Percentiles rank a stretch among this genome's conserved stretches.
Evolutionary conservation across 192 early-diverging fungal species (phyloP).

Genomic region (Thamnidium elegans): DNA sequence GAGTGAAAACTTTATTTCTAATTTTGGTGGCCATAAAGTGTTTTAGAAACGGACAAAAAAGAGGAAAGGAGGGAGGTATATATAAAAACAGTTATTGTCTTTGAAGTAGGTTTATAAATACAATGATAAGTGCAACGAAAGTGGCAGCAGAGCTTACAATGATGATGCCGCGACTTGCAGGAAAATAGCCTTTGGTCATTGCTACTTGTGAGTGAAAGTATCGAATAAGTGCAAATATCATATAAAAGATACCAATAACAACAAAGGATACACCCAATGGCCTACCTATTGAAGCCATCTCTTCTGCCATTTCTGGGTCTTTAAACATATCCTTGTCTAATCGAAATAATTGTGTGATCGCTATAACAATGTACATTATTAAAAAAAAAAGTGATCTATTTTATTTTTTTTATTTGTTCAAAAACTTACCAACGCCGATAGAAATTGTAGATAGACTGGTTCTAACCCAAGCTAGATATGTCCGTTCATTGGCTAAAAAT

Average conservation of each 20-base stretch:
- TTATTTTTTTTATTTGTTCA: background rate
- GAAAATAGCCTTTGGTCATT: slow-evolving; percentile 67
- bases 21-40: no score
- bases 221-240: slow-evolving; percentile 59
- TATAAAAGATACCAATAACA: slow-evolving; percentile 57
- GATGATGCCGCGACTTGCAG: slow-evolving; percentile 61
- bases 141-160: slow-evolving; percentile 39
- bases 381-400: slow-evolving; percentile 47
- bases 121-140: slow-evolving; percentile 35
- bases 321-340: slow-evolving; percentile 16
- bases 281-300: slow-evolving; percentile 37
- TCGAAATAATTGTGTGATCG: slow-evolving; percentile 34
- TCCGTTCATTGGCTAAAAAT: slow-evolving; percentile 67
- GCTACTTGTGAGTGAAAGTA: slow-evolving; percentile 69
- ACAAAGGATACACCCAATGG: slow-evolving; percentile 56
- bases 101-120: background rate
- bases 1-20: no score
- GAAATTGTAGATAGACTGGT: slow-evolving; percentile 71
- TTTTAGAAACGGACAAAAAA: no score
- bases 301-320: background rate
- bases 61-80: background rate
- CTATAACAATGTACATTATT: slow-evolving; percentile 52
- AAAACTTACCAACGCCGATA: slow-evolving; percentile 58
- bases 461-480: slow-evolving; percentile 74
- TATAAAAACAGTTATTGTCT: background rate